Conservation (phyloP, 306 rosid genomes). For the Prunus mongolica region DNA sequence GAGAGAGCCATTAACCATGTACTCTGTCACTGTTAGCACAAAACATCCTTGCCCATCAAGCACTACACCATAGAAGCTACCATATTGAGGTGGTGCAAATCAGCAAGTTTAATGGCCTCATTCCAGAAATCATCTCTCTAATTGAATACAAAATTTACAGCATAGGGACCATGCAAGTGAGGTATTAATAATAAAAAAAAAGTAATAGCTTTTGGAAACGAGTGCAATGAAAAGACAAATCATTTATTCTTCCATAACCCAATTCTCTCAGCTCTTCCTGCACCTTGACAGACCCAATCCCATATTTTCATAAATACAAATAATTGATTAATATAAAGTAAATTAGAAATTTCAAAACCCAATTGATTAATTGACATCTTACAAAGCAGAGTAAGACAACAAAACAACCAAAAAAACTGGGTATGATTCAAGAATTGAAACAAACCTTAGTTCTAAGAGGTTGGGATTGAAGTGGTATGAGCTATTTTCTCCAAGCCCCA, state of each 20-base stretch:
- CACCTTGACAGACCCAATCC: no score
- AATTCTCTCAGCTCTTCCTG: no score
- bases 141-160: neutral
- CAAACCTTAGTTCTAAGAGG: constrained; percentile 91
- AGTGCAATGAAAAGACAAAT: constrained; percentile 31
- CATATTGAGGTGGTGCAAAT: constrained; percentile 92
- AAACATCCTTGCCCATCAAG: constrained; percentile 86
- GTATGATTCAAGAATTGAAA: neutral
- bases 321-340: no score
- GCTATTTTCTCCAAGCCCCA: constrained; percentile 46
- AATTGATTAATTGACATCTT: neutral
- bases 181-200: neutral
- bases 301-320: no score
- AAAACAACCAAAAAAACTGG: neutral
- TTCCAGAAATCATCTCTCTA: constrained; percentile 95
- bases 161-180: neutral
- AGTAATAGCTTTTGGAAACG: neutral
- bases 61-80: constrained; percentile 88
- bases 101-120: constrained; percentile 93
- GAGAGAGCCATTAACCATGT: constrained; percentile 87
- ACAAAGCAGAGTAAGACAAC: no score
- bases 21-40: constrained; percentile 92
- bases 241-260: constrained; percentile 18
- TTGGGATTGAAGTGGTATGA: constrained; percentile 63
- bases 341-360: no score